Conservation (phyloP, 2,329 filamentous ascomycete species). For the Beauveria rudraprayagi region DNA sequence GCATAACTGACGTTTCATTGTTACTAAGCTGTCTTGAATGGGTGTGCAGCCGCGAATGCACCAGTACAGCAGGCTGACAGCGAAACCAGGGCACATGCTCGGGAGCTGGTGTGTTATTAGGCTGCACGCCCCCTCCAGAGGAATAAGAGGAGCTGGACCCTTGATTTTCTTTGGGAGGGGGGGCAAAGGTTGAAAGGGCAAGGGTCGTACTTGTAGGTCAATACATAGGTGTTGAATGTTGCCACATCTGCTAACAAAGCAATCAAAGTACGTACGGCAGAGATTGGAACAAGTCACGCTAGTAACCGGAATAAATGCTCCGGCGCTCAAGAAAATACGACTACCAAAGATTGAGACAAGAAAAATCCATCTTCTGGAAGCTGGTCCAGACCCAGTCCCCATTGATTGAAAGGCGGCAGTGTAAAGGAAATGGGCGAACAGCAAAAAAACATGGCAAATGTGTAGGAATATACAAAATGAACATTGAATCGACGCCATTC, state of each 20-base stretch:
- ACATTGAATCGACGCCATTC: background rate
- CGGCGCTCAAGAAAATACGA: background rate
- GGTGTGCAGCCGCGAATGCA: background rate
- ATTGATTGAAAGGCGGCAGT: background rate
- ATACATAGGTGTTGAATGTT: background rate
- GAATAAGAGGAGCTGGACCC: background rate
- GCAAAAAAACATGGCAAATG: no score
- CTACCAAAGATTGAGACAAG: background rate
- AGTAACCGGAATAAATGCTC: background rate
- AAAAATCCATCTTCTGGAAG: background rate
- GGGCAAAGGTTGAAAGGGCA: background rate
- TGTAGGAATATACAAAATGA: no score
- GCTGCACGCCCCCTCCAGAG: constrained; percentile 1
- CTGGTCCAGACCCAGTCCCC: background rate
- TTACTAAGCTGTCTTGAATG: background rate
- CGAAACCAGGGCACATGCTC: background rate
- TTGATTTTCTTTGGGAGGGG: background rate
- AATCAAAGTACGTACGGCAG: background rate
- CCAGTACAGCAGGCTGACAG: background rate
- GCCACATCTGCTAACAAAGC: background rate
- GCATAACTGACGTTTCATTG: background rate
- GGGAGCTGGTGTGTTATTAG: background rate
- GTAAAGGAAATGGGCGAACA: no score
- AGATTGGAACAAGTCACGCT: background rate
- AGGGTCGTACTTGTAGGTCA: background rate